Percentiles rank a stretch among this genome's conserved stretches.
Conservation (phyloP, 2,329 filamentous ascomycete genomes). For the Penicillium brevicompactum region DNA sequence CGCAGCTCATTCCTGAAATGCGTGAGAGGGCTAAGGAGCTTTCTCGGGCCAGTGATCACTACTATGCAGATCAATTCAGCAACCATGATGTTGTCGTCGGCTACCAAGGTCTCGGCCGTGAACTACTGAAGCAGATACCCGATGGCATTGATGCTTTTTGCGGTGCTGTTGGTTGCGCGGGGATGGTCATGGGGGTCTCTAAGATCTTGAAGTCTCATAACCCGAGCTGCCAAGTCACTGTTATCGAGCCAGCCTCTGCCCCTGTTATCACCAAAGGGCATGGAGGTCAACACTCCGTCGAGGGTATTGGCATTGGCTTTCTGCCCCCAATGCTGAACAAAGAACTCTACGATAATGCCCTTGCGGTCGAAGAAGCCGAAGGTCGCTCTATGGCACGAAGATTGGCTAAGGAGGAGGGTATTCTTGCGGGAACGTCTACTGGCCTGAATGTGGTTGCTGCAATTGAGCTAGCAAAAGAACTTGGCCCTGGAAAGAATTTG, state of each 20-base stretch:
- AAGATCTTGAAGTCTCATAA: constrained; percentile 5
- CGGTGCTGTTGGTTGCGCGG: constrained; percentile 12
- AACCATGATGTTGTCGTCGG: constrained; percentile 14
- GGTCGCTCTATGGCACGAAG: constrained; percentile 79
- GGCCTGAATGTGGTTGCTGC: constrained; percentile 22
- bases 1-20: constrained; percentile 13
- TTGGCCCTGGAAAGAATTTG: constrained; percentile 13
- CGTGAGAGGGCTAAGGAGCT: constrained; percentile 2
- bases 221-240: neutral
- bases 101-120: constrained; percentile 10
- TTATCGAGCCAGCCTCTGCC: constrained; percentile 15
- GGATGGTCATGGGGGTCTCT: constrained; percentile 16
- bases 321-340: constrained; percentile 83
- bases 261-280: constrained; percentile 11
- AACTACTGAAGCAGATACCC: constrained; percentile 13
- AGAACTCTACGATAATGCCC: constrained; percentile 78
- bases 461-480: constrained; percentile 11
- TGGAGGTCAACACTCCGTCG: constrained; percentile 79
- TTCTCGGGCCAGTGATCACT: neutral
- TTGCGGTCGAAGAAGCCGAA: constrained; percentile 86
- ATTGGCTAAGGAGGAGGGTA: constrained; percentile 83
- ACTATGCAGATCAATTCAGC: constrained; percentile 13
- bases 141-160: constrained; percentile 19
- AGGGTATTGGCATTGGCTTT: constrained; percentile 94
- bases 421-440: constrained; percentile 66